These are phyloP conservation scores for Porodaedalea pini DNA, from an alignment of 1,284 basidiomycete species.

Conservation along the genomic window DNA sequence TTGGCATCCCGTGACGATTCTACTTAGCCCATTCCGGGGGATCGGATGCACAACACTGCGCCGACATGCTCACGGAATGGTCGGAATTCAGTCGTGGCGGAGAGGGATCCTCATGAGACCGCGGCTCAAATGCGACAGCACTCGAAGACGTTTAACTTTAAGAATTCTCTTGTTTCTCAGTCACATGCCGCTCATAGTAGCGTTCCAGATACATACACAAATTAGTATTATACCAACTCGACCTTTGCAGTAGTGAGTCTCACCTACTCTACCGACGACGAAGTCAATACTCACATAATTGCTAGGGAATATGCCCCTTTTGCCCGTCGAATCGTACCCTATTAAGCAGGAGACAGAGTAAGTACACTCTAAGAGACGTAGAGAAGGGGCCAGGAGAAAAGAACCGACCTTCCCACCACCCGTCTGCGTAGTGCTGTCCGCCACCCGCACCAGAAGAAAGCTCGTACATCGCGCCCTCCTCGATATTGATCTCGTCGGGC, in stretches of 20 bases:
- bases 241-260: not conserved
- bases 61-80: no score
- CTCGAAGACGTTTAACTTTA: no score
- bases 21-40: no score
- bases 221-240: constrained; percentile 4
- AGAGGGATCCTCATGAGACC: no score
- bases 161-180: not conserved
- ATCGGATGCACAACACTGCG: no score
- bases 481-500: constrained; percentile 63
- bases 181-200: not conserved
- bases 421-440: constrained; percentile 64
- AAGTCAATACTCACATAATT: constrained; percentile 63
- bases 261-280: not conserved
- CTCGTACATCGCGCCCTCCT: constrained; percentile 58
- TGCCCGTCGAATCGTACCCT: constrained; percentile 60
- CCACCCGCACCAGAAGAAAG: constrained; percentile 58
- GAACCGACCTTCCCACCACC: constrained; percentile 84
- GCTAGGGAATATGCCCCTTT: constrained; percentile 77
- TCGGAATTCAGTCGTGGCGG: no score
- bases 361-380: not conserved
- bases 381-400: not conserved
- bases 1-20: no score
- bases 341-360: constrained; percentile 16
- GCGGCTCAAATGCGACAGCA: no score
- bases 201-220: not conserved